These are phyloP conservation scores for Cystofilobasidium bisporidii DNA, from an alignment of 768 basidiomycete genomes.

Conservation along the genomic window DNA sequence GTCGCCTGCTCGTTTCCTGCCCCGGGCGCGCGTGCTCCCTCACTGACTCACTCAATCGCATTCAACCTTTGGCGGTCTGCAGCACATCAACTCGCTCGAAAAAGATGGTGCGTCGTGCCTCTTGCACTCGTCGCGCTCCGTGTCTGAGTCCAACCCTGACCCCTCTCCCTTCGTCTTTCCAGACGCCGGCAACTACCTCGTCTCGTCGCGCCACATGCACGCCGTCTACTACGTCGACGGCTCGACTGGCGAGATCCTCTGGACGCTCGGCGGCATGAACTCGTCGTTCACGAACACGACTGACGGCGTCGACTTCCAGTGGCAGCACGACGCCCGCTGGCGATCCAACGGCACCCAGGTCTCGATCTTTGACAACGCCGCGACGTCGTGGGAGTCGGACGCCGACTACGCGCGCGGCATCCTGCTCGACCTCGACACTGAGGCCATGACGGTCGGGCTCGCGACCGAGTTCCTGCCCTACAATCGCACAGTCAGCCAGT, in stretches of 20 bases:
- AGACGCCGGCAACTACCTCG: conserved; percentile 31
- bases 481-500: conserved; percentile 20
- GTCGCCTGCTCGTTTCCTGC: too few relatives aligned
- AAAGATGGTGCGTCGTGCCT: too few relatives aligned
- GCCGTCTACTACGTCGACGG: conserved; percentile 34
- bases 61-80: too few relatives aligned
- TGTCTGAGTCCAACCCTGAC: too few relatives aligned
- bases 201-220: conserved; percentile 30
- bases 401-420: conserved; percentile 31
- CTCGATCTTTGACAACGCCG: conserved; percentile 36
- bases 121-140: too few relatives aligned
- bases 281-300: conserved; percentile 31
- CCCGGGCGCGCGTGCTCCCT: too few relatives aligned
- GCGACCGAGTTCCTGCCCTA: conserved; percentile 16
- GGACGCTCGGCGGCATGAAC: conserved; percentile 32
- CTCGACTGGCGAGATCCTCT: conserved; percentile 30
- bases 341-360: conserved; percentile 25
- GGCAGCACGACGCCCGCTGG: conserved; percentile 30
- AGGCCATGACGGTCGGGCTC: conserved; percentile 30
- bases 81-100: conserved; percentile 36
- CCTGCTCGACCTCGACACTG: conserved; percentile 32
- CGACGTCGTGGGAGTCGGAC: conserved; percentile 28
- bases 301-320: conserved; percentile 29
- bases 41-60: too few relatives aligned
- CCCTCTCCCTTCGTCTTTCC: background rate